phyloP scores from a whole-genome alignment of 1,284 basidiomycete genomes.

The Rhodotorula sp. region DNA sequence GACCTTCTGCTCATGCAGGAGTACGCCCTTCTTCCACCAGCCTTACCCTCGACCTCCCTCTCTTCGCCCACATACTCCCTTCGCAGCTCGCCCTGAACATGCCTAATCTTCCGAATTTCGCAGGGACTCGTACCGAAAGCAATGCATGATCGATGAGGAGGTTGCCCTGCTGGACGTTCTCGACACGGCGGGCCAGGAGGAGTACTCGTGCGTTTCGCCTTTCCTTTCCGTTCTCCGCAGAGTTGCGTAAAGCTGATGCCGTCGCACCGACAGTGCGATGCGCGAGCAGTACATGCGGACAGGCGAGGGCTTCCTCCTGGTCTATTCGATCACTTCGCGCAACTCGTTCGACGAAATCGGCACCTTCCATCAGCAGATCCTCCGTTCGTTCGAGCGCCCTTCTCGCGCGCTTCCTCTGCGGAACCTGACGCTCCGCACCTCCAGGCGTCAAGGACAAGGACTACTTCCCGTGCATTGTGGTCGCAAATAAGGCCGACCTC shows the following conservation, averaged over 20 bases:
- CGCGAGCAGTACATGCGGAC: constrained; percentile 97
- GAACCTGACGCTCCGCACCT: background rate
- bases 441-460: constrained; percentile 87
- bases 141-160: constrained; percentile 96
- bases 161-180: constrained; percentile 95
- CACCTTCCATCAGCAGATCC: constrained; percentile 96
- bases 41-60: background rate
- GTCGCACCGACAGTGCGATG: constrained; percentile 68
- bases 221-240: background rate
- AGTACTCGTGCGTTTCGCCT: constrained; percentile 73
- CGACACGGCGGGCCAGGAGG: constrained; percentile 98
- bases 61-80: background rate
- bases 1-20: constrained; percentile 4
- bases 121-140: constrained; percentile 86
- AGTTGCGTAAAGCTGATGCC: background rate
- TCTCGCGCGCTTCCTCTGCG: too few species aligned
- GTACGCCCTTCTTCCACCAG: background rate
- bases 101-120: background rate
- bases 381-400: constrained; percentile 57
- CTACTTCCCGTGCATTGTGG: constrained; percentile 94
- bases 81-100: background rate
- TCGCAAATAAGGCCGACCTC: constrained; percentile 98
- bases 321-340: constrained; percentile 97
- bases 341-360: constrained; percentile 96
- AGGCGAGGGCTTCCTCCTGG: constrained; percentile 96